Conservation (phyloP, 768 basidiomycete species). For the Hortiboletus campestris region DNA sequence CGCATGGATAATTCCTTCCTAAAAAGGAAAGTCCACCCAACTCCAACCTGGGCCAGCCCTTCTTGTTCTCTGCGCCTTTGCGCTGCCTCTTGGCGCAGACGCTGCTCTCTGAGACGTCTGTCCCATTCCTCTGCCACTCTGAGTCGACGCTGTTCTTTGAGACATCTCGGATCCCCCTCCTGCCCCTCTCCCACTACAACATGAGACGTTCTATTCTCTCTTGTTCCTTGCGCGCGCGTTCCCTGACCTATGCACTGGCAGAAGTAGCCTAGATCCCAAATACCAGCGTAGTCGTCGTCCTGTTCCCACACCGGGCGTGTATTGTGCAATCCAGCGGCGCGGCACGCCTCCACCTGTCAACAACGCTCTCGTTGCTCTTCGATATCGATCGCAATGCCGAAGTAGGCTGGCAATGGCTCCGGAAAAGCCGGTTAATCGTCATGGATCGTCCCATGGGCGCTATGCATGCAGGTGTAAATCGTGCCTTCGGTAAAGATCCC, state of each 20-base stretch:
- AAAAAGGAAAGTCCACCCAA: no score
- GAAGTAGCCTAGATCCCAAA: not conserved
- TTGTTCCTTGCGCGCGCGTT: not conserved
- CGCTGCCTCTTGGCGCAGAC: no score
- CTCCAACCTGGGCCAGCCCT: no score
- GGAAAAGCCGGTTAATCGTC: conserved; percentile 9
- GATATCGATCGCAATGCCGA: conserved; percentile 16
- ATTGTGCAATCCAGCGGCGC: no score
- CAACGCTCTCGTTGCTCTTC: conserved; percentile 21
- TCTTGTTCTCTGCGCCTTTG: no score
- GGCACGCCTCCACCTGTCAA: conserved; percentile 5
- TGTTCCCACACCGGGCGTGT: no score
- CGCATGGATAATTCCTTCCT: no score
- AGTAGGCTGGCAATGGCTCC: conserved; percentile 7
- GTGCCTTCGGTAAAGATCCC: conserved; percentile 32
- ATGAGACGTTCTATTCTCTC: not conserved
- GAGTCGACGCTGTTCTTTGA: no score
- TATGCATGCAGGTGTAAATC: conserved; percentile 41
- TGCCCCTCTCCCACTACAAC: no score
- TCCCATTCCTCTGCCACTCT: no score
- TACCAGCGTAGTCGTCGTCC: not conserved
- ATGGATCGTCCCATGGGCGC: conserved; percentile 31
- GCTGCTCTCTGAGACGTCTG: no score
- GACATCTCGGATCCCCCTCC: no score
- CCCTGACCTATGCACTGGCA: not conserved